Evolutionary conservation across 1,284 basidiomycete species (phyloP).

Genomic region (Leccinum griseonigrum): DNA sequence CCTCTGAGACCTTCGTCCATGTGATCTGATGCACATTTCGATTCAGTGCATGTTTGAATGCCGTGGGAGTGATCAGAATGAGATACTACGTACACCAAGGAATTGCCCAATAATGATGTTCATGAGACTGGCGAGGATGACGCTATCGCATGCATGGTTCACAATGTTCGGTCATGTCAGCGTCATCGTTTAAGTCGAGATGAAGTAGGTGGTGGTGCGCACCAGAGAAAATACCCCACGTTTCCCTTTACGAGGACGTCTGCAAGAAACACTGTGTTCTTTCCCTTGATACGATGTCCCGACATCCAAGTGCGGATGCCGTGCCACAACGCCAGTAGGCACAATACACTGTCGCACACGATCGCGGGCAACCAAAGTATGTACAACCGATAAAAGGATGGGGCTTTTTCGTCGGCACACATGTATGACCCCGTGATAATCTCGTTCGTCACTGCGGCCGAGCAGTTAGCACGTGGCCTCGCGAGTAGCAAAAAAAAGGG

Average conservation of each 20-base stretch:
- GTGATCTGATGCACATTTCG: not conserved
- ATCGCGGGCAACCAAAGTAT: constrained; percentile 20
- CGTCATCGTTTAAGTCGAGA: not conserved
- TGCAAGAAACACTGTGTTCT: constrained; percentile 4
- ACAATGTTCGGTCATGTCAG: not conserved
- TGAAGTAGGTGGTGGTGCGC: not conserved
- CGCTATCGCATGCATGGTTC: constrained; percentile 1
- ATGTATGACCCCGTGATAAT: constrained; percentile 10
- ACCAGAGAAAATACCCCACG: constrained; percentile 20
- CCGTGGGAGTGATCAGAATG: not conserved
- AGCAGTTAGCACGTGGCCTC: too few relatives aligned
- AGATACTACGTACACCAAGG: constrained; percentile 10
- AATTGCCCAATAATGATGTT: constrained; percentile 5
- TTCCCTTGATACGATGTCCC: not conserved
- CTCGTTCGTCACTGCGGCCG: constrained; percentile 14
- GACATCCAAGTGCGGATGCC: constrained; percentile 10
- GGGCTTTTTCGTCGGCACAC: constrained; percentile 10
- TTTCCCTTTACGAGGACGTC: constrained; percentile 16
- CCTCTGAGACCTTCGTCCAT: constrained; percentile 5
- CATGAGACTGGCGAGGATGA: constrained; percentile 8
- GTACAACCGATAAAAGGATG: constrained; percentile 12
- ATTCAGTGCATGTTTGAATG: not conserved
- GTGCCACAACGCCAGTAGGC: constrained; percentile 15
- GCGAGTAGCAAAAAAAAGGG: not conserved
- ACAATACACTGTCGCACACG: constrained; percentile 12